Conservation (phyloP, 2,329 filamentous ascomycete species). For the Trichothecium roseum region DNA sequence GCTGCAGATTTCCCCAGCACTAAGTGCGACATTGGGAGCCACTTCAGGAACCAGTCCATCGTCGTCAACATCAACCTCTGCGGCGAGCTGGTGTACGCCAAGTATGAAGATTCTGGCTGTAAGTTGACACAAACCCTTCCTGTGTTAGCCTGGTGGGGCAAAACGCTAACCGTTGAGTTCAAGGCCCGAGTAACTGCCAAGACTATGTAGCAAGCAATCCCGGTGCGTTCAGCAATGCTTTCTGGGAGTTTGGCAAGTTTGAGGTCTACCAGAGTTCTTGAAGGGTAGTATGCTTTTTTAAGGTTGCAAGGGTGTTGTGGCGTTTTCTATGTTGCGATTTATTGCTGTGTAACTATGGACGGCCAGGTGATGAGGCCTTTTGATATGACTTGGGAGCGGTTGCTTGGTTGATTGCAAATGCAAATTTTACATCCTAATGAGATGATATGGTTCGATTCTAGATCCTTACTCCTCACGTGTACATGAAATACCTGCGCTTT, state of each 20-base stretch:
- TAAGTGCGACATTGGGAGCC: slow-evolving; percentile 44
- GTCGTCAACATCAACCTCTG: slow-evolving; percentile 58
- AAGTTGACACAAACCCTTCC: slow-evolving; percentile 11
- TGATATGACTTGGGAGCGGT: no score
- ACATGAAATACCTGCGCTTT: no score
- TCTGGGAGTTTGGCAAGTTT: slow-evolving; percentile 55
- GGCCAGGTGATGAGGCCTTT: no score
- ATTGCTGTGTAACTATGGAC: no score
- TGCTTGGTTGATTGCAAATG: no score
- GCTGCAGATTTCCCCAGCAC: slow-evolving; percentile 56
- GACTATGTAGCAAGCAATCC: slow-evolving; percentile 49
- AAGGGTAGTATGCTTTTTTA: not conserved
- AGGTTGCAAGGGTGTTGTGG: not conserved
- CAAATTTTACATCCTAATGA: no score
- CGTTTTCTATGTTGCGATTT: not conserved
- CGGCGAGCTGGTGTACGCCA: slow-evolving; percentile 40
- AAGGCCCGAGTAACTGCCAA: slow-evolving; percentile 44
- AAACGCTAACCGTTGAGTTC: slow-evolving; percentile 2
- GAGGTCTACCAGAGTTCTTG: slow-evolving; percentile 38
- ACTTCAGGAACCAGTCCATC: slow-evolving; percentile 57
- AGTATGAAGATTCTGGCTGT: slow-evolving; percentile 36
- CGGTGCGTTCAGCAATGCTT: slow-evolving; percentile 45
- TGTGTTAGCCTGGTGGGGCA: no score
- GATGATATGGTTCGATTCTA: no score
- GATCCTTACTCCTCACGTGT: no score